Percentiles rank a stretch among this genome's conserved stretches.
Evolutionary conservation across 2,329 filamentous ascomycete genomes (phyloP).

Genomic region (Penicillium polonicum): DNA sequence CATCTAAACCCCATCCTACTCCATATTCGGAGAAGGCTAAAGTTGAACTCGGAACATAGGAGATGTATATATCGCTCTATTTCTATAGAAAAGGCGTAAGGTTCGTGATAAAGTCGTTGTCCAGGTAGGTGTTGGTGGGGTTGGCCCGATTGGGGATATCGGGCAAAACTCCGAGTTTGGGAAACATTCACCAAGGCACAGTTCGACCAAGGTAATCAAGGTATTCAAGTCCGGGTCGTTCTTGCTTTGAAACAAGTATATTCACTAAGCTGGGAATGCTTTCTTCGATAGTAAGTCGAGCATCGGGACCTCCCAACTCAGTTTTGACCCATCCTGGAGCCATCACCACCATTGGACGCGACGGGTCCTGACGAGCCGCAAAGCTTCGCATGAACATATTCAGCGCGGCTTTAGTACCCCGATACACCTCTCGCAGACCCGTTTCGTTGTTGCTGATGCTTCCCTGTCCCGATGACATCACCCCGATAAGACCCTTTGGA

Average conservation of each 20-base stretch:
- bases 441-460: constrained; percentile 6
- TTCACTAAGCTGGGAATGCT: neutral
- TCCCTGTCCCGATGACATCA: constrained; percentile 6
- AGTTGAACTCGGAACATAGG: neutral
- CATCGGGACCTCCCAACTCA: constrained; percentile 1
- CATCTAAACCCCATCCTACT: neutral
- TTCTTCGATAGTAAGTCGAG: constrained; percentile 2
- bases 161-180: neutral
- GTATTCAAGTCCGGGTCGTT: neutral
- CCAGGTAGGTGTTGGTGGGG: neutral
- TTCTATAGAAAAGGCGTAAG: neutral
- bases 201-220: neutral
- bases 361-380: neutral
- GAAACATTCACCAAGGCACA: neutral
- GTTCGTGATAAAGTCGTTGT: neutral
- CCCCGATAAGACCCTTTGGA: neutral
- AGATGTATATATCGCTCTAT: neutral
- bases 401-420: neutral
- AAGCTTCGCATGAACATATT: constrained; percentile 7
- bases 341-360: neutral
- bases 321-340: constrained; percentile 4
- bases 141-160: neutral
- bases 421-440: constrained; percentile 1
- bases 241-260: neutral
- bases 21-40: no score